phyloP scores from a whole-genome alignment of 192 early-diverging fungal genomes.

The Umbelopsis isabellina region DNA sequence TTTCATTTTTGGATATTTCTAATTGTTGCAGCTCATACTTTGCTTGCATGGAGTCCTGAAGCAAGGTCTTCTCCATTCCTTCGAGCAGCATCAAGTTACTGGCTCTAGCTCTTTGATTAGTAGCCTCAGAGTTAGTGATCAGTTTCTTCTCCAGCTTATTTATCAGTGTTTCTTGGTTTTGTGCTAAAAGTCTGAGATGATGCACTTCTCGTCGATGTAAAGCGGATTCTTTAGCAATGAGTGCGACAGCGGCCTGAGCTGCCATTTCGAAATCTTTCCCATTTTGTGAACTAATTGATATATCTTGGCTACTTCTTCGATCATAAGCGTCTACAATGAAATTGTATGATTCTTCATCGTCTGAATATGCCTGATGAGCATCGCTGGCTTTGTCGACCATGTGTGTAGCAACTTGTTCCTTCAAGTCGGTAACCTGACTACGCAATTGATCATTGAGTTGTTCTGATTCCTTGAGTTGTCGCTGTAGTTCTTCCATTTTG shows the following conservation, averaged over 20 bases:
- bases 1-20: background rate
- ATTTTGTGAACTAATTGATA: background rate
- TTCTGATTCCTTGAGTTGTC: background rate
- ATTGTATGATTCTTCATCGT: constrained; percentile 8
- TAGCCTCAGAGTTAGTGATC: background rate
- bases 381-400: background rate
- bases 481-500: background rate
- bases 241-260: background rate
- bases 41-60: constrained; percentile 7
- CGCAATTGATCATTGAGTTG: background rate
- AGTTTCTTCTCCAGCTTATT: background rate
- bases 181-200: background rate
- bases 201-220: background rate
- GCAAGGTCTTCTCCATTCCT: constrained; percentile 8
- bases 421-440: background rate
- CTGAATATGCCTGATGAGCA: background rate
- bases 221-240: constrained; percentile 5
- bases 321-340: constrained; percentile 16
- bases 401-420: background rate
- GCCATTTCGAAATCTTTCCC: background rate
- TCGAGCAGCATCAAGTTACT: constrained; percentile 15
- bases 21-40: background rate
- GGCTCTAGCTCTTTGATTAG: background rate
- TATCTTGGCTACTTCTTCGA: background rate
- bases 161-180: constrained; percentile 3